Percentiles rank a stretch among this genome's conserved stretches.
These are phyloP conservation scores for Vigna mungo DNA, from an alignment of 306 rosid genomes.

Conservation along the genomic window DNA sequence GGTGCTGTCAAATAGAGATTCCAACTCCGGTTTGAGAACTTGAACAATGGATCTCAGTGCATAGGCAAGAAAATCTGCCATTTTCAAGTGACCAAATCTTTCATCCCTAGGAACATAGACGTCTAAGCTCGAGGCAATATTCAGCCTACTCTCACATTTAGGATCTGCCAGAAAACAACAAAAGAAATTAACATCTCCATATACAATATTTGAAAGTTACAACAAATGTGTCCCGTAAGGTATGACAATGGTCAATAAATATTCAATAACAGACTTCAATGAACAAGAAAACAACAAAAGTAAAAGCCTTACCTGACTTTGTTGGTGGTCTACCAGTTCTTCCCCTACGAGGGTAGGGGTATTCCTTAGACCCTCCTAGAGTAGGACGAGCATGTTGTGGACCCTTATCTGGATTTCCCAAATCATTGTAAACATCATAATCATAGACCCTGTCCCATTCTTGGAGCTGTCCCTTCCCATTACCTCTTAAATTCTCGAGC, in stretches of 20 bases:
- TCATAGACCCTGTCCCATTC: conserved; percentile 86
- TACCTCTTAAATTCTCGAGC: conserved; percentile 67
- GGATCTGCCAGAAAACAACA: conserved; percentile 57
- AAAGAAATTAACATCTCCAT: conserved; percentile 13
- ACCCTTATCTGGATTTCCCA: conserved; percentile 67
- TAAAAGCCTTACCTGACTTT: conserved; percentile 54
- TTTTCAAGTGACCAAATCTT: conserved; percentile 74
- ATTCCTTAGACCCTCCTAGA: conserved; percentile 70
- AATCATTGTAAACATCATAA: conserved; percentile 73
- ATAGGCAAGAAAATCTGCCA: conserved; percentile 81
- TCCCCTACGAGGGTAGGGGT: conserved; percentile 92
- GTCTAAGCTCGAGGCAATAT: conserved; percentile 56
- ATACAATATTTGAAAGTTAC: not conserved
- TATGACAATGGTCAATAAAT: not conserved
- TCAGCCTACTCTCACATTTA: conserved; percentile 63
- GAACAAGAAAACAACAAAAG: conserved; percentile 6
- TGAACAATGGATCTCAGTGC: conserved; percentile 76
- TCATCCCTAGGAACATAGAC: conserved; percentile 89
- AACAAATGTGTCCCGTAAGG: not conserved
- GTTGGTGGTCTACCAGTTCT: conserved; percentile 72
- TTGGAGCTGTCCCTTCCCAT: conserved; percentile 65
- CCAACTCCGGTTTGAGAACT: conserved; percentile 67
- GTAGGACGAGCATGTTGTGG: conserved; percentile 59
- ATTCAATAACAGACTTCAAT: not conserved
- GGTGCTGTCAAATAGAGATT: conserved; percentile 56